These are phyloP conservation scores for Acanthamoeba healyi DNA, from an alignment of 208 protist genomes.

Conservation along the genomic window DNA sequence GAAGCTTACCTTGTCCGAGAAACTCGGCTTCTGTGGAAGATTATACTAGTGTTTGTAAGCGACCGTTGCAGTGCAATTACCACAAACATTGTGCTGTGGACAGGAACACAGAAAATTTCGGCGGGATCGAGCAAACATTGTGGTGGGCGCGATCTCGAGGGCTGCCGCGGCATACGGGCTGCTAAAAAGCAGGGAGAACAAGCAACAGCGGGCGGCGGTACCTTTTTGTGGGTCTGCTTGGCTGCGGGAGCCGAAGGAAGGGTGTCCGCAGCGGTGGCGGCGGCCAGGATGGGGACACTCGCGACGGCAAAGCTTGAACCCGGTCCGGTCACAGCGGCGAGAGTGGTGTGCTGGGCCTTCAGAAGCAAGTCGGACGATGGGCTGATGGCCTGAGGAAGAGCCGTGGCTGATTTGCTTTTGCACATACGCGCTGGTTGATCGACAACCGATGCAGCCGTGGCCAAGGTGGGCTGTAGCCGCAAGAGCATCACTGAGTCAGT, in stretches of 20 bases:
- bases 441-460: not conserved
- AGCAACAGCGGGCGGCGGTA: too few species aligned
- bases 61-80: not conserved
- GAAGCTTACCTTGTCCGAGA: slow-evolving; percentile 13
- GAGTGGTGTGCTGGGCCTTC: slow-evolving; percentile 24
- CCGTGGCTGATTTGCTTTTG: slow-evolving; percentile 51
- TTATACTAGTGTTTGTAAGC: not conserved
- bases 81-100: not conserved
- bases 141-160: not conserved
- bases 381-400: slow-evolving; percentile 45
- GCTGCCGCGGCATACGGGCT: not conserved
- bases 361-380: slow-evolving; percentile 43
- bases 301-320: too few species aligned
- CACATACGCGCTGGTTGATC: not conserved
- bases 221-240: not conserved
- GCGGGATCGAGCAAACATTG: not conserved
- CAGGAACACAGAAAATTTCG: too few species aligned
- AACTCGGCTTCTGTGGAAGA: slow-evolving; percentile 13
- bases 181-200: not conserved
- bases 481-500: not conserved
- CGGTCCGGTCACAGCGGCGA: not conserved
- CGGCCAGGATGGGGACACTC: too few species aligned
- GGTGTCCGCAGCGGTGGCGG: not conserved
- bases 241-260: not conserved
- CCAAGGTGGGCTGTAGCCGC: not conserved